Evolutionary conservation across 2,329 filamentous ascomycete species (phyloP).

Genomic region (Fusarium xylarioides): DNA sequence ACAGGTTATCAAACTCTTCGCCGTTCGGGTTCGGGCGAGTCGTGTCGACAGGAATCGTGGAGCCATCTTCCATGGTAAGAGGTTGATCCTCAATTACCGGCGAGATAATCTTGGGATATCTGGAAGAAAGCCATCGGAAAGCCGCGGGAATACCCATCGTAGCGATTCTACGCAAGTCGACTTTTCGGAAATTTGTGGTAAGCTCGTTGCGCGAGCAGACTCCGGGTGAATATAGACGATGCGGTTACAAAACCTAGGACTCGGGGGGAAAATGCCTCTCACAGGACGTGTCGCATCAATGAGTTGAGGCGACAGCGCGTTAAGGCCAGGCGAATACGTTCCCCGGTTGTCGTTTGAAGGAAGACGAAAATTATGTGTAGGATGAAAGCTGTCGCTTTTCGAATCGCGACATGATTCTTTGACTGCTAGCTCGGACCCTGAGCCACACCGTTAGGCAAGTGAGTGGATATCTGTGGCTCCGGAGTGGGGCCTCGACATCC

Average conservation of each 20-base stretch:
- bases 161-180: slow-evolving; percentile 9
- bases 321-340: not conserved
- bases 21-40: slow-evolving; percentile 92
- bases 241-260: slow-evolving; percentile 5
- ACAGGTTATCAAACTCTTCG: slow-evolving; percentile 97
- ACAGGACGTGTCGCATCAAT: slow-evolving; percentile 10
- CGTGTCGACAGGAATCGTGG: slow-evolving; percentile 83
- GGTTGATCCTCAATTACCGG: slow-evolving; percentile 88
- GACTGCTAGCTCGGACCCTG: slow-evolving; percentile 3
- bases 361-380: slow-evolving; percentile 3
- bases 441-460: not conserved
- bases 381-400: not conserved
- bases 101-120: slow-evolving; percentile 97
- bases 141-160: slow-evolving; percentile 93
- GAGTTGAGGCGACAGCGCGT: not conserved
- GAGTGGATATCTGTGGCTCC: not conserved
- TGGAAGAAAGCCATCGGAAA: slow-evolving; percentile 95
- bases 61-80: slow-evolving; percentile 80
- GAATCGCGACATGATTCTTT: slow-evolving; percentile 33
- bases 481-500: not conserved
- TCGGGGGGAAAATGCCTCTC: not conserved
- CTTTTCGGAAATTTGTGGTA: slow-evolving; percentile 1
- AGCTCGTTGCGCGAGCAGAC: slow-evolving; percentile 7
- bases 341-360: not conserved
- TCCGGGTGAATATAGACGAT: not conserved